A percentile compares a stretch with the other conserved stretches of the same genome.
Conservation (phyloP, 2,329 filamentous ascomycete genomes). For the Cryphonectria nitschkei region DNA sequence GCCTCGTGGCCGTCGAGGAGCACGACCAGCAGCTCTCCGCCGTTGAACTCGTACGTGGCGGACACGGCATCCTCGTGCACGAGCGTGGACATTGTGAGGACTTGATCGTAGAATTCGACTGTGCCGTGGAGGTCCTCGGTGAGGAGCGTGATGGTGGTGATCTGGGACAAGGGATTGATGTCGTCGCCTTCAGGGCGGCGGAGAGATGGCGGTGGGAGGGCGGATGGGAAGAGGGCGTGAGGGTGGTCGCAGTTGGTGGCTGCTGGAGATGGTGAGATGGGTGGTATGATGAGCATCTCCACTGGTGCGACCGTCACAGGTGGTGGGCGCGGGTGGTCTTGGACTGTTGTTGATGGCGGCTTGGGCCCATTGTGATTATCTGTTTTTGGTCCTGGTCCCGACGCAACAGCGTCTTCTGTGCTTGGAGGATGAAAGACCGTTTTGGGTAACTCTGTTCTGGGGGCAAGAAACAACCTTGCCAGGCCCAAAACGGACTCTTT, state of each 20-base stretch:
- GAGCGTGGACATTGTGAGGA: background rate
- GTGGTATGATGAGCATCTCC: background rate
- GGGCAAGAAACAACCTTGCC: background rate
- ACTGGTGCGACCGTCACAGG: background rate
- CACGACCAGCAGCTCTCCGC: constrained; percentile 7
- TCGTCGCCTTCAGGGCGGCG: background rate
- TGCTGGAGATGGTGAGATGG: background rate
- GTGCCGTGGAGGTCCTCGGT: constrained; percentile 15
- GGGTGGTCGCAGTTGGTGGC: background rate
- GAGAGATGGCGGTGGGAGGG: background rate
- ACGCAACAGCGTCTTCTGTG: background rate
- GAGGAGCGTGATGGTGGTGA: constrained; percentile 13
- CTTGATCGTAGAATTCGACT: constrained; percentile 15
- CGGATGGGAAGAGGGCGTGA: background rate
- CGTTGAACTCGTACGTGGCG: constrained; percentile 8
- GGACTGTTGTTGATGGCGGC: background rate
- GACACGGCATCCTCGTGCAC: background rate
- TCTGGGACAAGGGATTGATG: background rate
- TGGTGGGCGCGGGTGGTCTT: background rate
- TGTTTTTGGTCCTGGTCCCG: background rate
- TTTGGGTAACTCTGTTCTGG: background rate
- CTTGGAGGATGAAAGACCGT: background rate
- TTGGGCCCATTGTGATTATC: background rate
- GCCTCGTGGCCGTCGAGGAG: background rate
- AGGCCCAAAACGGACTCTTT: background rate